phyloP scores from a whole-genome alignment of 139 green algal genomes.

The Chlorella sp. region DNA sequence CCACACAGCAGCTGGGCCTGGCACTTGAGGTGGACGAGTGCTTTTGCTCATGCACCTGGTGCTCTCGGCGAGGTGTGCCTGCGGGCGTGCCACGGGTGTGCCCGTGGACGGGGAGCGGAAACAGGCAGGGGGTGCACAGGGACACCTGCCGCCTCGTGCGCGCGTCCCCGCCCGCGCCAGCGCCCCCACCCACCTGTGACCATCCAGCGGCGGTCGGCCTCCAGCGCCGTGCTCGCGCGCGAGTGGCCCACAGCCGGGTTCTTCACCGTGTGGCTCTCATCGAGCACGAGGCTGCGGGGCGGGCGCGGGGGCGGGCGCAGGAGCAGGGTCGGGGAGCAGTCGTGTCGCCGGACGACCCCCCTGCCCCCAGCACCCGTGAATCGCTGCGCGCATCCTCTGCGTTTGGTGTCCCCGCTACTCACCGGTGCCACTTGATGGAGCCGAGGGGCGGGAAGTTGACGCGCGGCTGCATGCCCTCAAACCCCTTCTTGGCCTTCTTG shows the following conservation, averaged over 20 bases:
- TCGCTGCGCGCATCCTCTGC: not conserved
- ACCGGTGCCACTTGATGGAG: slow-evolving; percentile 50
- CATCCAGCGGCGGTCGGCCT: slow-evolving; percentile 29
- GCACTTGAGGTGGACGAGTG: no score
- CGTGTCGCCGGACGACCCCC: no score
- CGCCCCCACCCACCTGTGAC: slow-evolving; percentile 20
- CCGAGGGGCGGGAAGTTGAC: slow-evolving; percentile 31
- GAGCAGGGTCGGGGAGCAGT: no score
- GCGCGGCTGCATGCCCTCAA: not conserved
- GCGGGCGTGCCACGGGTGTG: no score
- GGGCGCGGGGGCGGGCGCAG: no score
- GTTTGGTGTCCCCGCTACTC: not conserved
- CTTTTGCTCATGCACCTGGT: no score
- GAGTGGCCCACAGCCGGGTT: slow-evolving; percentile 21
- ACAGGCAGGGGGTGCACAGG: not conserved
- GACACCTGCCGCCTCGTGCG: not conserved
- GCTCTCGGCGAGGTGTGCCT: no score
- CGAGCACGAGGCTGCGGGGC: no score
- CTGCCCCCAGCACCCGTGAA: no score
- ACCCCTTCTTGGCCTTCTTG: not conserved
- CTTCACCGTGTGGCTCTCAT: slow-evolving; percentile 63
- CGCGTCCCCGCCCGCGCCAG: not conserved
- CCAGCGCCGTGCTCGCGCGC: slow-evolving; percentile 36
- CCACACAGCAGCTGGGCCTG: no score
- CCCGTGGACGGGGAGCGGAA: slow-evolving; percentile 37